Conservation (phyloP, 2,329 filamentous ascomycete genomes). For the Verruconis gallopava region DNA sequence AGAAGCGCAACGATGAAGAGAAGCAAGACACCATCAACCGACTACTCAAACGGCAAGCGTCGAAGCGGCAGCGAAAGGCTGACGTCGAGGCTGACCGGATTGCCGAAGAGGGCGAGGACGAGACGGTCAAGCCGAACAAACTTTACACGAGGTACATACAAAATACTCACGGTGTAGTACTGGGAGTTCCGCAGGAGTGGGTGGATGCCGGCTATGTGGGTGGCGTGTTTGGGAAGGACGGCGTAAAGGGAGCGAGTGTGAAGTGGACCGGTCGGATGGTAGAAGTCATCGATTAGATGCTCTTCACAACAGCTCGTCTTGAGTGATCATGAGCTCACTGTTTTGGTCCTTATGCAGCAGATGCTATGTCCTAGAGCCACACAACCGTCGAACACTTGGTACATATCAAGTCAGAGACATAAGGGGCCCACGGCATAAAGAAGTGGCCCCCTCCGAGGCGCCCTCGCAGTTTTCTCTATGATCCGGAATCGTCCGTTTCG, state of each 20-base stretch:
- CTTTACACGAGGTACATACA: constrained; percentile 60
- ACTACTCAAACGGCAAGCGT: constrained; percentile 72
- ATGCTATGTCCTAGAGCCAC: no score
- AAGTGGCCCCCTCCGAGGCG: no score
- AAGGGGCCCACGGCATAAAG: no score
- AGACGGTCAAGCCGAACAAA: constrained; percentile 41
- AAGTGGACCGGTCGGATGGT: constrained; percentile 17
- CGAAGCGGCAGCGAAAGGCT: constrained; percentile 47
- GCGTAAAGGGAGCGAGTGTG: constrained; percentile 9
- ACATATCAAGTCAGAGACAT: no score
- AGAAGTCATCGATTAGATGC: constrained; percentile 19
- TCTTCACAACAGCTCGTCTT: no score
- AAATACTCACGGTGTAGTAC: constrained; percentile 47
- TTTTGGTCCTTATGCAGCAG: no score
- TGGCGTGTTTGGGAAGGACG: constrained; percentile 36
- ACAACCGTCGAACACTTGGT: no score
- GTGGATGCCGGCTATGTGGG: constrained; percentile 48
- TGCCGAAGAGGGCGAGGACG: constrained; percentile 37
- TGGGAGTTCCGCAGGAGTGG: constrained; percentile 58
- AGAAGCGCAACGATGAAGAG: constrained; percentile 68
- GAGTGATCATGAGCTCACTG: no score
- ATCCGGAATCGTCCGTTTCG: no score
- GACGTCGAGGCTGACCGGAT: constrained; percentile 20
- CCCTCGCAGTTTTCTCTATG: no score
- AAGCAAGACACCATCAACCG: constrained; percentile 85